These are phyloP conservation scores for Parmelia sp. DNA, from an alignment of 495 filamentous ascomycete species.

Conservation along the genomic window DNA sequence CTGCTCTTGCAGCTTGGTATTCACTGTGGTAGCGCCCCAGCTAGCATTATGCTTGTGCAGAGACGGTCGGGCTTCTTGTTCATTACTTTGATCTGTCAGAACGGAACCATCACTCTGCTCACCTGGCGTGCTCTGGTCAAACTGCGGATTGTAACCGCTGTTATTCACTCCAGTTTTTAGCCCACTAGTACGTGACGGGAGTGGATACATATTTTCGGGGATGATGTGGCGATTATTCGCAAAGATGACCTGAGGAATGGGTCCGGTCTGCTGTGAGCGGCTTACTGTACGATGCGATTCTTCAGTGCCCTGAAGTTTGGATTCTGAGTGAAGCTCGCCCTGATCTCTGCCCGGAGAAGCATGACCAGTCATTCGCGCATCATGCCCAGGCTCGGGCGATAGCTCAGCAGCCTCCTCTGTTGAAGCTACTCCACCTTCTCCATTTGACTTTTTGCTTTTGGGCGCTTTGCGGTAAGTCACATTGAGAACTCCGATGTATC, in stretches of 20 bases:
- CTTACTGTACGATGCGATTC: constrained; percentile 65
- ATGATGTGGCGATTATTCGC: constrained; percentile 96
- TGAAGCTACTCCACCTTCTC: constrained; percentile 34
- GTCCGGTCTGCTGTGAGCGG: constrained; percentile 58
- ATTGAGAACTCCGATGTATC: constrained; percentile 96
- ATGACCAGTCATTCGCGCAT: neutral
- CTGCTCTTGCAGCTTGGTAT: constrained; percentile 78
- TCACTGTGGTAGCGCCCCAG: constrained; percentile 95
- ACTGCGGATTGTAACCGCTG: neutral
- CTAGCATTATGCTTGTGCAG: constrained; percentile 51
- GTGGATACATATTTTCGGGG: constrained; percentile 67
- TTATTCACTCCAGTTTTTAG: neutral
- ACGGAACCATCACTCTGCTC: neutral
- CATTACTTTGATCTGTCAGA: neutral
- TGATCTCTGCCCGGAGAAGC: neutral
- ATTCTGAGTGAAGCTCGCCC: neutral
- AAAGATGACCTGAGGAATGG: constrained; percentile 86
- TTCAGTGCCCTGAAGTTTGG: constrained; percentile 20
- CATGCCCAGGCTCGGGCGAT: neutral
- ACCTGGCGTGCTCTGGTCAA: neutral
- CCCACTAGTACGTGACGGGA: constrained; percentile 1
- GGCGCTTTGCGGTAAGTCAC: constrained; percentile 87
- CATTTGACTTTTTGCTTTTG: constrained; percentile 56
- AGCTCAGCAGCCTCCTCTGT: constrained; percentile 14
- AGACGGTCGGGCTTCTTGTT: constrained; percentile 26